Evolutionary conservation across 108 stramenopile genomes (phyloP).

Genomic region (Fistulifera solaris): DNA sequence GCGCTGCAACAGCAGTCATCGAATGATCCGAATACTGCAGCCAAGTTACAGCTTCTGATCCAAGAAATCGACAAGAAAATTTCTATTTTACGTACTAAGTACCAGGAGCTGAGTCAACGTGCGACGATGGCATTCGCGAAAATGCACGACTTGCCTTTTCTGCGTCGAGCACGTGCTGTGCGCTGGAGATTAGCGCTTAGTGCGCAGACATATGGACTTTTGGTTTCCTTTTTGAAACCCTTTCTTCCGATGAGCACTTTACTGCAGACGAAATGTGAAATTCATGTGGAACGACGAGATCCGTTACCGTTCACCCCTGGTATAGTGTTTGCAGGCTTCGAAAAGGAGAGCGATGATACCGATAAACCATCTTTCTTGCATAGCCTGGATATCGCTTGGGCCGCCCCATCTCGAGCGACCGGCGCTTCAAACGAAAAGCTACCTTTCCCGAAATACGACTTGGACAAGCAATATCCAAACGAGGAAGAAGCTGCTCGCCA

Average conservation of each 20-base stretch:
- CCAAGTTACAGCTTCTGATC: constrained; percentile 4
- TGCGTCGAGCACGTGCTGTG: constrained; percentile 68
- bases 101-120: constrained; percentile 35
- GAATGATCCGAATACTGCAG: constrained; percentile 10
- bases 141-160: constrained; percentile 62
- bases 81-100: constrained; percentile 30
- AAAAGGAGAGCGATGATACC: constrained; percentile 3
- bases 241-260: constrained; percentile 69
- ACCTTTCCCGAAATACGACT: constrained; percentile 67
- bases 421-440: constrained; percentile 21
- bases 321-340: constrained; percentile 52
- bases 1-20: constrained; percentile 9
- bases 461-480: constrained; percentile 49
- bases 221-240: constrained; percentile 41
- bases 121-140: constrained; percentile 34
- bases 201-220: constrained; percentile 44
- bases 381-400: constrained; percentile 41
- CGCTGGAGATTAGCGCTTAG: constrained; percentile 77
- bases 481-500: constrained; percentile 29
- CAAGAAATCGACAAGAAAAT: constrained; percentile 31
- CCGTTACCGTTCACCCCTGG: constrained; percentile 69
- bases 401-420: constrained; percentile 47
- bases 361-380: constrained; percentile 1
- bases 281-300: constrained; percentile 76
- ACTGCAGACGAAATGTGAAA: constrained; percentile 74